Evolutionary conservation across 2,329 filamentous ascomycete species (phyloP).

Genomic region (Fusarium tricinctum): DNA sequence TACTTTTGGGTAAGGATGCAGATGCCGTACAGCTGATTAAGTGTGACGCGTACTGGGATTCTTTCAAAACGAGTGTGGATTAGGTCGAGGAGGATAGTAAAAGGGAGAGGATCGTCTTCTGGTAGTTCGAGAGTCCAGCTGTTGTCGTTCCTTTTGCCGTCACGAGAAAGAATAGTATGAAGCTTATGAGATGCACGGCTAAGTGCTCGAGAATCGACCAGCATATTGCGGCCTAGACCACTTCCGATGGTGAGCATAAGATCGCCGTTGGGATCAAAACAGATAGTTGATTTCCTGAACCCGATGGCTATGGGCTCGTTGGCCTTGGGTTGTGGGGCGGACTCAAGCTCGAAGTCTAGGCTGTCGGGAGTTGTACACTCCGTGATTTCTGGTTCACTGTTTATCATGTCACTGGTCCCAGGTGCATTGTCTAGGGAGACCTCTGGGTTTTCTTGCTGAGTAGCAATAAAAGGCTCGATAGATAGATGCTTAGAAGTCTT

Average conservation of each 20-base stretch:
- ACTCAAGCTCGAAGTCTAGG: background rate
- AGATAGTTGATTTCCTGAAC: background rate
- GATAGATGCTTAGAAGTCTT: background rate
- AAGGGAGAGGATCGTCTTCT: slow-evolving; percentile 15
- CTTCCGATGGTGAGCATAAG: slow-evolving; percentile 17
- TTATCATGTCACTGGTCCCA: background rate
- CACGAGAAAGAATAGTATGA: slow-evolving; percentile 1
- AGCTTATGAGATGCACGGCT: slow-evolving; percentile 17
- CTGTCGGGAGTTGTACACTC: background rate
- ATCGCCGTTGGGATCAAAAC: slow-evolving; percentile 25
- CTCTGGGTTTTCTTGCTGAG: background rate
- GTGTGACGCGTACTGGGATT: background rate
- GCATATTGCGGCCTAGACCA: slow-evolving; percentile 10
- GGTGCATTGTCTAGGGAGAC: background rate
- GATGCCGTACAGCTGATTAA: slow-evolving; percentile 17
- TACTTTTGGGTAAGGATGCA: slow-evolving; percentile 39
- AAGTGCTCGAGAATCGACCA: slow-evolving; percentile 31
- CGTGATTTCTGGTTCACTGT: background rate
- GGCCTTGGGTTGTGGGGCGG: background rate
- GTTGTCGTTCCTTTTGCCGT: background rate
- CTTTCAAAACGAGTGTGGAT: slow-evolving; percentile 25
- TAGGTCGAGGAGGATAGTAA: slow-evolving; percentile 25
- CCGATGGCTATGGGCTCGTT: background rate
- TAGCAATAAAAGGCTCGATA: background rate
- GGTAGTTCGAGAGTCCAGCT: slow-evolving; percentile 19